These are phyloP conservation scores for Xylariaceae sp. DNA, from an alignment of 2,329 filamentous ascomycete genomes.

Conservation along the genomic window DNA sequence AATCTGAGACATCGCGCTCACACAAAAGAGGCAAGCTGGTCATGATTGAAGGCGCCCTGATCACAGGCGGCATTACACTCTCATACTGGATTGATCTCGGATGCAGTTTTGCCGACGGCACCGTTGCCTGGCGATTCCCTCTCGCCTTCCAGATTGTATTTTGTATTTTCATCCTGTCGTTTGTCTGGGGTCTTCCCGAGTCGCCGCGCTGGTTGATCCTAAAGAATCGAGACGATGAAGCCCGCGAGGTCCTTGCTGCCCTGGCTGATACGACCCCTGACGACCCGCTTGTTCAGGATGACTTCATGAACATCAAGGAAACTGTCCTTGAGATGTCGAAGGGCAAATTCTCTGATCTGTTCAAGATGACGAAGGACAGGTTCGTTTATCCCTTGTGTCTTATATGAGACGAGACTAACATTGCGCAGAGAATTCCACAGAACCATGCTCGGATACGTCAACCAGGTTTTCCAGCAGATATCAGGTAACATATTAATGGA, in stretches of 20 bases:
- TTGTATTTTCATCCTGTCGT: conserved; percentile 50
- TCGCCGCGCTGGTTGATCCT: conserved; percentile 44
- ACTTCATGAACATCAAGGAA: conserved; percentile 49
- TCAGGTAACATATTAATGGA: conserved; percentile 20
- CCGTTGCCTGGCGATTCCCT: conserved; percentile 56
- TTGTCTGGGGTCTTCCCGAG: conserved; percentile 51
- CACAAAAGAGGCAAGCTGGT: conserved; percentile 56
- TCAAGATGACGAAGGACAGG: conserved; percentile 52
- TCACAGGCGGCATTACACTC: conserved; percentile 52
- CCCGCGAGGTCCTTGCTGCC: conserved; percentile 39
- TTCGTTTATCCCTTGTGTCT: conserved; percentile 12
- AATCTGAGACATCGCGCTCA: conserved; percentile 53
- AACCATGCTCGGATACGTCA: conserved; percentile 50
- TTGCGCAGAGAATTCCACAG: conserved; percentile 45
- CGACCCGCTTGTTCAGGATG: conserved; percentile 49
- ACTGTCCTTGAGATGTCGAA: conserved; percentile 61
- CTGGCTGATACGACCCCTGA: conserved; percentile 39
- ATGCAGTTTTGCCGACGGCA: conserved; percentile 46
- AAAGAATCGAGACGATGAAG: conserved; percentile 41
- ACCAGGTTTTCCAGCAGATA: conserved; percentile 53
- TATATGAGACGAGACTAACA: conserved; percentile 12
- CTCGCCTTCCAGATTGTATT: conserved; percentile 55
- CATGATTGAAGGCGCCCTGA: conserved; percentile 55
- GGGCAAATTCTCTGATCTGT: conserved; percentile 51
- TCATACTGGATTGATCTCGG: conserved; percentile 59